Evolutionary conservation across 2,329 filamentous ascomycete genomes (phyloP).

Genomic region (Ophiobolus disseminans): DNA sequence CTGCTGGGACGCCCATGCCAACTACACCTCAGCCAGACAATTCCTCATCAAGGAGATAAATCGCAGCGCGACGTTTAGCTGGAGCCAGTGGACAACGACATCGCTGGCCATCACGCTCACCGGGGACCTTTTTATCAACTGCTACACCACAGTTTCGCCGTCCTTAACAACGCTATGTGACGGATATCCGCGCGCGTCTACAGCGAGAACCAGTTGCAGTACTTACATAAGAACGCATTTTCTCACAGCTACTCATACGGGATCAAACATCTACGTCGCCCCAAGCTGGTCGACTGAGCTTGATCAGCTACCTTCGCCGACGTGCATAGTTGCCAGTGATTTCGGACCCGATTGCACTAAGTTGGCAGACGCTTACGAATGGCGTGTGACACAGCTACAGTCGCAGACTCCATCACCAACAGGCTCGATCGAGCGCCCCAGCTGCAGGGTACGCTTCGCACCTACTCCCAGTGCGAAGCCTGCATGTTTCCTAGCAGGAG

Average conservation of each 20-base stretch:
- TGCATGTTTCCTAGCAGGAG: background rate
- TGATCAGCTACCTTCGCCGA: background rate
- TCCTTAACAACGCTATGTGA: conserved; percentile 8
- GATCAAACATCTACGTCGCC: background rate
- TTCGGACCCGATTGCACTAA: conserved; percentile 3
- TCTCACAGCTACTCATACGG: no score
- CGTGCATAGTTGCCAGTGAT: conserved; percentile 5
- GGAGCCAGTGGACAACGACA: no score
- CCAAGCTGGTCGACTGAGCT: conserved; percentile 10
- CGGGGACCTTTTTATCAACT: no score
- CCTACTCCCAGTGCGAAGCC: background rate
- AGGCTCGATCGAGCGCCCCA: background rate
- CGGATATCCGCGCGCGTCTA: conserved; percentile 6
- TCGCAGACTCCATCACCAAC: background rate
- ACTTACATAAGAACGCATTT: no score
- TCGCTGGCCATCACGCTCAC: no score
- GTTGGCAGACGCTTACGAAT: conserved; percentile 1
- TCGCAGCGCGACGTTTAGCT: no score
- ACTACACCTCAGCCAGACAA: background rate
- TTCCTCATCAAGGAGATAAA: no score
- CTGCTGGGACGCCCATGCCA: conserved; percentile 5
- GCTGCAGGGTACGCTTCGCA: background rate
- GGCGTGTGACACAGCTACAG: background rate
- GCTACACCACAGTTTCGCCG: background rate
- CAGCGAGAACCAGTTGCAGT: background rate